Evolutionary conservation across 331 rosid species (phyloP), one percentile per base, ranked within the genome.

Genomic region (Prunus yedoensis): DNA sequence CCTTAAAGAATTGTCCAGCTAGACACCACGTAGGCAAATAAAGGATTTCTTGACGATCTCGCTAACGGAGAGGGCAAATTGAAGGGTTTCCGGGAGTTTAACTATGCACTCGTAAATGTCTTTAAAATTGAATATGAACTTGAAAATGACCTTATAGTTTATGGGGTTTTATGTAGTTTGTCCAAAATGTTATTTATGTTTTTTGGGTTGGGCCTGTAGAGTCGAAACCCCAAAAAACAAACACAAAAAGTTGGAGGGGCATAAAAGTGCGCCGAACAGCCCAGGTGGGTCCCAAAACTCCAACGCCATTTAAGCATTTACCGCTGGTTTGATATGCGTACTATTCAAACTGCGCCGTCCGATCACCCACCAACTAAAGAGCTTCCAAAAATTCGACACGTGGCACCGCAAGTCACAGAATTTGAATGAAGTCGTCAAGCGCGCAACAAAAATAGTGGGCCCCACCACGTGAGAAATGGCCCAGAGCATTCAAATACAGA

Each of bases 341-440:
- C 16, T 4, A 21, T 75, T 80, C 78, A 81, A 81, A 81, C 20
- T 64, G 70, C 46, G 70, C 84, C 84, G 81, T 76, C 46, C 8
- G 80, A 81, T 76, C 35, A 4, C 3, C 3, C 18, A 25, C 61
- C 5, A 10, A 46, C n/a, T 3, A 2, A 1, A 63, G 0, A 15
- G 17, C 41, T 28, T 58, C 56, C 20, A 13, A 2, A 54, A 51
- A 45, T 14, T 0, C 51, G 66, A 65, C 85, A 87, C 85, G 89
- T 81, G 88, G 83, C 85, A 1, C 15, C 18, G 7, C 57, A 6
- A 41, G 27, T 58, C 77, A 56, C 28, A 73, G 49, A 74, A 77
- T 87, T 92, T 89, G 91, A 88, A 91, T 82, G 80, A 18, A n/a
- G 83, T 73, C 63, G 85, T 82, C 91, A 82, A 88, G 93, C 97